Evolutionary conservation across 768 basidiomycete genomes (phyloP), one percentile per base, ranked within the genome.

Genomic region (Collybia nuda): DNA sequence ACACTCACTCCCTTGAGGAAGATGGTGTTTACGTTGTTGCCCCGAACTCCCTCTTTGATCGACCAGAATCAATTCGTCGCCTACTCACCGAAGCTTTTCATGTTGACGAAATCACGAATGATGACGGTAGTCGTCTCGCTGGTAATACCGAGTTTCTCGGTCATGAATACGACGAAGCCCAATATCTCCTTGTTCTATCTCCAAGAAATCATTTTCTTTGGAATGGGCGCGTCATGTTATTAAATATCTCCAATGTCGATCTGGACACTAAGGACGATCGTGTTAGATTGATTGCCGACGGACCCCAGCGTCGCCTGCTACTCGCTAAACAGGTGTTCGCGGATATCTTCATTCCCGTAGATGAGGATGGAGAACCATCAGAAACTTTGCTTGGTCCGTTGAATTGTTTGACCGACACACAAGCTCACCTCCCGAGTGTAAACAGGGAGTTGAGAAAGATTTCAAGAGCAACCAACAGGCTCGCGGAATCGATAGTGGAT

Each of bases 1-100:
- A 97, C 67, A 97, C 96, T 1, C 82, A 86, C 47, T 71, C 71
- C 5, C 88, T 88, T 65, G 93, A 96, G 67, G 85, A 88, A 58
- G 87, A 96, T n/a, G 93, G 93, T 4, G 83, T 87, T 9, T 99
- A 98, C 64, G 84, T 98, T 53, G 76, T 99, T 48, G 96, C 91
- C 6, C 85, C 91, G 14, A 79, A 75, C 3, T 79, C 81, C 4
- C 78, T 98, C 9, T 85, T 81, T 58, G 85, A 90, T 43, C 82
- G 85, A 11, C 85, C 89, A 0, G 86, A 88, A 9, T 71, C 80
- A 38, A 88, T 98, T 56, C 83, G 83, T 5, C 82, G 86, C 38
- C 85, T 98, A 23, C 78, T 99, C 8, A 76, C 82, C 22, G 87
- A 92, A 60, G 90, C 94, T 6, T 98, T 94, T 70, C 84, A 90